phyloP scores from a whole-genome alignment of 371 early-diverging fungal genomes.

The Mitosporidium daphniae region DNA sequence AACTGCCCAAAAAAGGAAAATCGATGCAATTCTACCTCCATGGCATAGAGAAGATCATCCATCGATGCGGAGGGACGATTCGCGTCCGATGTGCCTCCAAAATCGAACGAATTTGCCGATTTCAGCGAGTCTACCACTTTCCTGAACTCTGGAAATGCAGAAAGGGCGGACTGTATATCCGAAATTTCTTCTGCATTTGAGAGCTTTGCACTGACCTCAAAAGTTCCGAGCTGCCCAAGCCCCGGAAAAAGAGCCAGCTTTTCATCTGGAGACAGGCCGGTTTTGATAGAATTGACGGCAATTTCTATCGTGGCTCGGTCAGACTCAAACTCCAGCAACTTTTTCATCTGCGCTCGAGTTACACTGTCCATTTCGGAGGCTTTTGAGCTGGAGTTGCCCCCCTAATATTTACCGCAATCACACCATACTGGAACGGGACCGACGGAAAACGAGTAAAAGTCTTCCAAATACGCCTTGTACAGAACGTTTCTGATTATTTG shows the following conservation, averaged over 20 bases:
- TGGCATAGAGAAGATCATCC: too few relatives aligned
- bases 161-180: too few relatives aligned
- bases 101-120: too few relatives aligned
- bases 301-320: conserved; percentile 83
- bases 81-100: too few relatives aligned
- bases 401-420: conserved; percentile 69
- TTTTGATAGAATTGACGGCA: conserved; percentile 80
- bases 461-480: conserved; percentile 84
- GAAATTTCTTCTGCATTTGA: too few relatives aligned
- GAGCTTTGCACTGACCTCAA: too few relatives aligned
- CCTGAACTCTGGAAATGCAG: too few relatives aligned
- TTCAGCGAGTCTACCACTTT: too few relatives aligned
- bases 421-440: too few relatives aligned
- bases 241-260: conserved; percentile 56
- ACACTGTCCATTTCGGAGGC: background rate
- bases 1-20: conserved; percentile 71
- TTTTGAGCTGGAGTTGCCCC: conserved; percentile 20
- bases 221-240: too few relatives aligned
- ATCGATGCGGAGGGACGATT: too few relatives aligned
- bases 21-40: conserved; percentile 62
- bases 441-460: conserved; percentile 57
- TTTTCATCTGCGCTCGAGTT: too few relatives aligned
- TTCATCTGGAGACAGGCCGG: conserved; percentile 73
- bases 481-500: conserved; percentile 89
- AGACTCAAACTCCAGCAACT: conserved; percentile 38